Evolutionary conservation across 768 basidiomycete species (phyloP).

Genomic region (Sutorius australiensis): DNA sequence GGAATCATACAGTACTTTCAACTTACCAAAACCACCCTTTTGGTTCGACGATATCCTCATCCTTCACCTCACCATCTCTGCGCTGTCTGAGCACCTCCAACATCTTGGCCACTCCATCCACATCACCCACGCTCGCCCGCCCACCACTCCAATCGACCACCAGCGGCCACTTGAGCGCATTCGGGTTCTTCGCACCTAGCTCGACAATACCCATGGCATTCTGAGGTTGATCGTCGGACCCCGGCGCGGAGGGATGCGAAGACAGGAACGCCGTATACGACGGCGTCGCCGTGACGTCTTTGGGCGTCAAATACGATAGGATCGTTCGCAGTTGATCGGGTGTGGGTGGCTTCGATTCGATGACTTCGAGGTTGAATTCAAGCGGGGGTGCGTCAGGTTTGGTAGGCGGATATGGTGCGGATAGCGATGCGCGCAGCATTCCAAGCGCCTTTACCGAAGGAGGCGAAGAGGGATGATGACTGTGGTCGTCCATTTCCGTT

Average conservation of each 20-base stretch:
- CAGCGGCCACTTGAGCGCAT: slow-evolving; percentile 71
- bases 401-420: slow-evolving; percentile 57
- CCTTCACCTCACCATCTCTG: slow-evolving; percentile 62
- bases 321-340: slow-evolving; percentile 67
- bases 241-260: slow-evolving; percentile 49
- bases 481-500: slow-evolving; percentile 23
- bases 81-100: slow-evolving; percentile 61
- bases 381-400: slow-evolving; percentile 49
- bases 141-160: slow-evolving; percentile 77
- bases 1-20: background rate
- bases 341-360: slow-evolving; percentile 62
- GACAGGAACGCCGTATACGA: slow-evolving; percentile 49
- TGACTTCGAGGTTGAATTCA: slow-evolving; percentile 66
- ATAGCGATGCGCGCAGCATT: slow-evolving; percentile 55
- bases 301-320: slow-evolving; percentile 47
- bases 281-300: slow-evolving; percentile 28
- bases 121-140: slow-evolving; percentile 59
- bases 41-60: slow-evolving; percentile 39
- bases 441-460: slow-evolving; percentile 59
- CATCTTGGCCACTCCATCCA: slow-evolving; percentile 65
- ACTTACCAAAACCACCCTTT: slow-evolving; percentile 53
- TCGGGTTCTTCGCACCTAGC: slow-evolving; percentile 53
- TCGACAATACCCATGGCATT: slow-evolving; percentile 44
- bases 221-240: slow-evolving; percentile 37
- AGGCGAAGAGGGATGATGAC: slow-evolving; percentile 64